Evolutionary conservation across 148 eudicot species (phyloP).

Genomic region (Hydrangea macrophylla): DNA sequence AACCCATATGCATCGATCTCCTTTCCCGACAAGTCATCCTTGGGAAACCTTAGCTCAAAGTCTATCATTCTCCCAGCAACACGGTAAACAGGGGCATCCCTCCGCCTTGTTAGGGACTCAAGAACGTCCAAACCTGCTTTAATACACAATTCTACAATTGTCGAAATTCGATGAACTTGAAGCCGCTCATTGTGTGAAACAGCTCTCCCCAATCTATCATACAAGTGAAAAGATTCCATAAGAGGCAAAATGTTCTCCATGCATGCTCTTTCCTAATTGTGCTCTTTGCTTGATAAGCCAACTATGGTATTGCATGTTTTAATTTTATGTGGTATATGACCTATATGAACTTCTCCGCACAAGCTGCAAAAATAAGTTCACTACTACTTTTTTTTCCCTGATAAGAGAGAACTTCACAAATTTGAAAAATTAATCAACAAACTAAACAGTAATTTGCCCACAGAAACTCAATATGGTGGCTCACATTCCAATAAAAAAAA

Average conservation of each 20-base stretch:
- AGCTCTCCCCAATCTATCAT: constrained; percentile 47
- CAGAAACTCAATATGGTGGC: background rate
- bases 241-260: constrained; percentile 33
- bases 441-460: background rate
- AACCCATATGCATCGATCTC: constrained; percentile 25
- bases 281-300: constrained; percentile 38
- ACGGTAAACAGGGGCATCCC: constrained; percentile 34
- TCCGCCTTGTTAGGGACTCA: constrained; percentile 38
- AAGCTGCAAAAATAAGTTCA: constrained; percentile 24
- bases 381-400: too few relatives aligned
- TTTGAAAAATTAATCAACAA: background rate
- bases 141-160: constrained; percentile 38
- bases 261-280: constrained; percentile 33
- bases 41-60: constrained; percentile 40
- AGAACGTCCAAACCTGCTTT: constrained; percentile 45
- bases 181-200: constrained; percentile 45
- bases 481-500: too few relatives aligned
- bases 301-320: constrained; percentile 34
- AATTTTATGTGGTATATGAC: constrained; percentile 39
- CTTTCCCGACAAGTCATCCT: constrained; percentile 20
- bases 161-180: constrained; percentile 42
- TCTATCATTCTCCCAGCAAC: constrained; percentile 45
- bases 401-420: background rate
- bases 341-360: constrained; percentile 45
- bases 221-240: constrained; percentile 42